A percentile compares a stretch with the other conserved stretches of the same genome.
phyloP scores from a whole-genome alignment of 495 filamentous ascomycete species.

The Penicillium macrosclerotiorum region DNA sequence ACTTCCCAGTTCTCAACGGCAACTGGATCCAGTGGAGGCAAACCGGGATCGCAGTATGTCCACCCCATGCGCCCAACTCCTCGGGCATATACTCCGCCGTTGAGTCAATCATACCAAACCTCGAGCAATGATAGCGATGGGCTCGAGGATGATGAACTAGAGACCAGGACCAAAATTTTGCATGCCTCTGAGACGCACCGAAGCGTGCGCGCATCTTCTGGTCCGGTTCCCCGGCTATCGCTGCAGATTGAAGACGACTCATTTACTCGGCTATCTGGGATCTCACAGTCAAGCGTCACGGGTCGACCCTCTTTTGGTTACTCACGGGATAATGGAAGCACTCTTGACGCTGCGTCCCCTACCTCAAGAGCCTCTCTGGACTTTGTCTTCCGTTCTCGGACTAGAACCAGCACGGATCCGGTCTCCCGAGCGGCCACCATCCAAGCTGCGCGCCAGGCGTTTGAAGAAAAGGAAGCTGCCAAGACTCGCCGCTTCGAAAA shows the following conservation, averaged over 20 bases:
- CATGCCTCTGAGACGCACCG: slow-evolving; percentile 26
- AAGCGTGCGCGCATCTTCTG: slow-evolving; percentile 28
- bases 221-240: slow-evolving; percentile 37
- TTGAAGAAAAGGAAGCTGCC: slow-evolving; percentile 57
- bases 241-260: slow-evolving; percentile 50
- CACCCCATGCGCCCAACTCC: slow-evolving; percentile 62
- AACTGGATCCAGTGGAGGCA: slow-evolving; percentile 46
- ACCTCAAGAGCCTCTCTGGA: slow-evolving; percentile 57
- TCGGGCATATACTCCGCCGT: slow-evolving; percentile 54
- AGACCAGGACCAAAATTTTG: slow-evolving; percentile 21
- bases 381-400: slow-evolving; percentile 52
- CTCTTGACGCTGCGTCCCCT: slow-evolving; percentile 45
- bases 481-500: slow-evolving; percentile 56
- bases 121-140: slow-evolving; percentile 49
- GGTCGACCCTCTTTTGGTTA: slow-evolving; percentile 50
- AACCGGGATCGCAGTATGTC: slow-evolving; percentile 52
- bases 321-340: slow-evolving; percentile 42
- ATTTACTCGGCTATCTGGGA: slow-evolving; percentile 41
- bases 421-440: slow-evolving; percentile 52
- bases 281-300: slow-evolving; percentile 54
- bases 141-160: slow-evolving; percentile 33
- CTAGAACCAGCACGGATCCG: slow-evolving; percentile 46
- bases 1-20: slow-evolving; percentile 54
- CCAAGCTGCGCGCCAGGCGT: slow-evolving; percentile 54
- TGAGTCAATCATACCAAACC: slow-evolving; percentile 49